Evolutionary conservation across 345 rosid species (phyloP), one percentile per base, ranked within the genome.

Genomic region (Acer negundo): DNA sequence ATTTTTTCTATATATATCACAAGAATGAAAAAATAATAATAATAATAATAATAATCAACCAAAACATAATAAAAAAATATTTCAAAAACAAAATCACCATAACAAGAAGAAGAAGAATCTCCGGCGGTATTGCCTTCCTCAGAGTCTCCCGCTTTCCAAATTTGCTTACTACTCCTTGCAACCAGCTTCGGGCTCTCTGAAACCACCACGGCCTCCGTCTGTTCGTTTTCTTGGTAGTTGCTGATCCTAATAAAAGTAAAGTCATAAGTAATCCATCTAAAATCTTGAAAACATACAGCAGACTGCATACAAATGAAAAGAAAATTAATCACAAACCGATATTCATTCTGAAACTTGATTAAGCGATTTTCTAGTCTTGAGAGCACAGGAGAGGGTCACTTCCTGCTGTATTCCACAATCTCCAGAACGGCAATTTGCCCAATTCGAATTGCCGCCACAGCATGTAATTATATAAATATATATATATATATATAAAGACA

Each of bases 331-430:
- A 77, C 77, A 40, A 73, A 94, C 97, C 85, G 84, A 58, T 84
- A 92, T 5, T 46, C 56, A 81, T 87, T 90, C 74, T 94, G 98
- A 70, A 80, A 75, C 9, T 10, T 26, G 12, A 81, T 17, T 72
- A 94, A 80, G 51, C 84, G 84, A 6, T 80, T 75, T 85, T 92
- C 91, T 0, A 94, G 86, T 69, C 90, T 89, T 76, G 87, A 64
- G 35, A 90, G 93, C 64, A 80, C 87, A 12, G 75, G 69, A 6
- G 95, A 55, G 94, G 97, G 58, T 84, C 89, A 31, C 97, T 92
- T 51, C 94, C 95, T 16, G 97, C 89, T 74, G 95, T 88, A 82
- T 88, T 90, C 97, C 97, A 90, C 8, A 92, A 87, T 82, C 95
- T 90, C 97, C 93, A 90, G 78, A 89, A 94, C 5, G 4, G 35